Evolutionary conservation across 202 grass and related monocot species (phyloP), one percentile per base, ranked within the genome.

Genomic region (Eragrostis tef): DNA sequence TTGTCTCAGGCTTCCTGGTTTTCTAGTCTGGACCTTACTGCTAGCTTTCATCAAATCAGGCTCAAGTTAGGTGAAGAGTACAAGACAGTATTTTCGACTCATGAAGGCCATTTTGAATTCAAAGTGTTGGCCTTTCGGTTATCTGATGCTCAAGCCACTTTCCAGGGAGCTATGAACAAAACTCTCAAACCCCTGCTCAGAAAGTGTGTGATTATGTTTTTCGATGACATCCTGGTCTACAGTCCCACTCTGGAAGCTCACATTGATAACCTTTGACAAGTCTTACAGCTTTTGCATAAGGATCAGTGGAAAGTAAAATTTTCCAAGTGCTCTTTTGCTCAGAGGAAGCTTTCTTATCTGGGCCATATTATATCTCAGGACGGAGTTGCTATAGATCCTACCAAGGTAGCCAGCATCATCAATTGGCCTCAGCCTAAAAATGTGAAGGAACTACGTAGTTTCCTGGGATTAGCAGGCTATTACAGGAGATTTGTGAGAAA

Each of bases 221-320:
- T 52, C 6, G 49, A 52, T 19, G 49, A 52, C 4, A 52, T 52
- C 3, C 4, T 52, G 3, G 49, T 61, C 0, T 61, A 61, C 3
- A 61, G 24, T 2, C 3, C 4, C 6, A 13, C 58, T 0, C 15
- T 13, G 0, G n/a, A 13, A 0, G 11, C 5, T 0, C 49, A 27
- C 11, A 5, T 61, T 11, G 4, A 4, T 0, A 13, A 52, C 4
- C 0, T 52, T 3, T 6, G 4, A 6, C 3, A 12, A 6, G 58
- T 61, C 0, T 3, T 61, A 4, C 2, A 26, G 1, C 2, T 61
- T 1, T 1, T 61, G 0, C 1, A 13, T 0, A 13, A 27, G 0
- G n/a, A 61, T 59, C 58, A 29, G 10, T 29, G n/a, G 58, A 12
- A 29, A 2, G 9, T 61, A 6, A 61, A 61, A 3, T 0, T 24